Evolutionary conservation across 192 early-diverging fungal species (phyloP), one percentile per base, ranked within the genome.

Genomic region (Neocallimastix lanati): DNA sequence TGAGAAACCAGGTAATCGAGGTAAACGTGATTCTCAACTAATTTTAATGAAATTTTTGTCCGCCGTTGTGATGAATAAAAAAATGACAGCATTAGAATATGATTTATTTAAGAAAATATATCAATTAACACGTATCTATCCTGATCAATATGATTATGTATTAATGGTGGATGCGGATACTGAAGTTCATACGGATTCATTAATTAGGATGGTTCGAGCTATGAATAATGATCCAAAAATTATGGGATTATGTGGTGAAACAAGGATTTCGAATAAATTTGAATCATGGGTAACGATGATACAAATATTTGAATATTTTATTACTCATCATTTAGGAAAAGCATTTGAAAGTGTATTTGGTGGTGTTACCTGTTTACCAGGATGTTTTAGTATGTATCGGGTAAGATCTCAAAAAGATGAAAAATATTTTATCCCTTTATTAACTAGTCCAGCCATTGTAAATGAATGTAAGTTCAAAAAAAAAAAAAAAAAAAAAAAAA

Each of bases 301-400:
- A 14, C 40, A 50, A 21, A 50, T 99, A 37, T 98, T 96, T 85
- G 96, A 99, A 87, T 98, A 98, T 88, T 98, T 94, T 85, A 97
- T 98, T 82, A 93, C 92, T 67, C 96, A 98, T 88, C 95, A 98
- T 83, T 87, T 98, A 82, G 92, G 95, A 33, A 98, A 98, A 85
- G 94, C 96, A 7, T 98, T 98, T 81, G 96, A 98, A 86, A 97
- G 95, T 21, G 88, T 98, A n/a, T 98, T 98, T 83, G 96, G 96
- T 15, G 94, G 93, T 28, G 96, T 98, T 16, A 96, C 96, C 11
- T 99, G 98, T 89, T 86, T 99, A 80, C 96, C 96, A 25, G 96
- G 96, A 76, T 98, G 98, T 91, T 99, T 99, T 92, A 93, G 92
- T 82, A 97, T 99, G 98, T 99, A 99, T 85, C 93, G 98, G 76